Base-by-base conservation (phyloP, 169 alveolate genomes). In the Plasmodium gaboni region DNA sequence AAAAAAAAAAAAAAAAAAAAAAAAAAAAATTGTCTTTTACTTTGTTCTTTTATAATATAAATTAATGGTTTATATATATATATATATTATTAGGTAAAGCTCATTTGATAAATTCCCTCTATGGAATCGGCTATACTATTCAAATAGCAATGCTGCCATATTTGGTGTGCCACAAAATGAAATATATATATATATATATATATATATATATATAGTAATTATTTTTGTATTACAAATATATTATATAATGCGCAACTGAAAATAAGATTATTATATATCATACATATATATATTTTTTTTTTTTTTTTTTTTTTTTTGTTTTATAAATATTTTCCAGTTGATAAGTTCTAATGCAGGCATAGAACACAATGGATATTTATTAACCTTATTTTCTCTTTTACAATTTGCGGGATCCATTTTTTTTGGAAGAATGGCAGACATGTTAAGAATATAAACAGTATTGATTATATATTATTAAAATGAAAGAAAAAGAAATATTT, bases 141-240 rank as follows among this genome's bases (percentile, higher is more conserved):
- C 89, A 76, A 57, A 76, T 76, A 15, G 89, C 89, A 4, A 76
- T 76, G 89, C 64, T 76, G 6, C 89, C 89, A 5, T 76, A 76
- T 26, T 15, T 76, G 89, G 89, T 76, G 15, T 26, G 76, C 64
- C 17, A 60, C 6, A 60, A 59, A 59, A 59, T 7, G 19, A 59
- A 59, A 60, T n/a, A 8, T 59, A 8, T 3, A 59, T 59, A 59
- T 59, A 15, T 59, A 59, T 17, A 59, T 15, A 59, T 59, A 59
- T 19, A 59, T 59, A 15, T 46, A 46, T 46, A 46, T n/a, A n/a
- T n/a, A n/a, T n/a, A n/a, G 42, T 28, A 28, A 28, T 3, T 28
- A 28, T 28, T 28, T 28, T 28, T 28, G 5, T 28, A 28, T 28
- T 28, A 28, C 42, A 28, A 28, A 28, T 28, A 28, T 28, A 28